These are phyloP conservation scores for Leccinum griseonigrum DNA, from an alignment of 1,284 basidiomycete species.

Conservation along the genomic window DNA sequence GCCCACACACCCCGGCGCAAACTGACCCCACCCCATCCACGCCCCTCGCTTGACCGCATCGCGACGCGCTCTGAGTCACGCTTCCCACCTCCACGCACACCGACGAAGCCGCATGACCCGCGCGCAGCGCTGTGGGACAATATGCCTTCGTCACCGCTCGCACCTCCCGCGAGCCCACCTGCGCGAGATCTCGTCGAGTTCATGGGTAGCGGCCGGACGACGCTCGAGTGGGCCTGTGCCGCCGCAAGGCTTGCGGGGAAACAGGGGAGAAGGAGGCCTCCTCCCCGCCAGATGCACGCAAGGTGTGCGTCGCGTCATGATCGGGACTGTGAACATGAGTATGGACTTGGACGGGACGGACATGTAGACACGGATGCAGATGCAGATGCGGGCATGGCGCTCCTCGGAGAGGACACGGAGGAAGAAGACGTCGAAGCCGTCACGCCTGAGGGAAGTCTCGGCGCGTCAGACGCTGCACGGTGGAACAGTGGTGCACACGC, in stretches of 20 bases:
- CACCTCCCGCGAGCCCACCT: slow-evolving; percentile 48
- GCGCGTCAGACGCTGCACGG: slow-evolving; percentile 10
- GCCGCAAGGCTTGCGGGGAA: slow-evolving; percentile 42
- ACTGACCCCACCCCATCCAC: slow-evolving; percentile 28
- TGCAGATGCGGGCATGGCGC: not conserved
- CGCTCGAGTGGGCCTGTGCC: slow-evolving; percentile 74
- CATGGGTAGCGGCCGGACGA: slow-evolving; percentile 38
- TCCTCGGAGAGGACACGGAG: slow-evolving; percentile 30
- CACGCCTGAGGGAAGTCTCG: slow-evolving; percentile 39
- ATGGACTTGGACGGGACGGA: not conserved
- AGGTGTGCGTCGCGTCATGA: not conserved
- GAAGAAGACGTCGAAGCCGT: slow-evolving; percentile 40
- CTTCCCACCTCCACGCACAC: slow-evolving; percentile 43
- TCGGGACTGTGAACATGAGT: not conserved
- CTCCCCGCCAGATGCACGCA: not conserved
- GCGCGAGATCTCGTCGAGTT: slow-evolving; percentile 51
- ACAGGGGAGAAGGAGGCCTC: slow-evolving; percentile 12
- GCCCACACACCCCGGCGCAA: slow-evolving; percentile 26
- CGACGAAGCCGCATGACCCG: slow-evolving; percentile 39
- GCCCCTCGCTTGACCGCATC: slow-evolving; percentile 56
- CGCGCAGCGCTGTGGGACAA: slow-evolving; percentile 55
- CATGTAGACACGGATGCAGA: slow-evolving; percentile 2
- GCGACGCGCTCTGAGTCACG: slow-evolving; percentile 56
- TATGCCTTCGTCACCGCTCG: slow-evolving; percentile 68
- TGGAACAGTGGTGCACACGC: not conserved